These are phyloP conservation scores for Phytopythium kandeliae DNA, from an alignment of 352 stramenopile genomes.

Conservation along the genomic window DNA sequence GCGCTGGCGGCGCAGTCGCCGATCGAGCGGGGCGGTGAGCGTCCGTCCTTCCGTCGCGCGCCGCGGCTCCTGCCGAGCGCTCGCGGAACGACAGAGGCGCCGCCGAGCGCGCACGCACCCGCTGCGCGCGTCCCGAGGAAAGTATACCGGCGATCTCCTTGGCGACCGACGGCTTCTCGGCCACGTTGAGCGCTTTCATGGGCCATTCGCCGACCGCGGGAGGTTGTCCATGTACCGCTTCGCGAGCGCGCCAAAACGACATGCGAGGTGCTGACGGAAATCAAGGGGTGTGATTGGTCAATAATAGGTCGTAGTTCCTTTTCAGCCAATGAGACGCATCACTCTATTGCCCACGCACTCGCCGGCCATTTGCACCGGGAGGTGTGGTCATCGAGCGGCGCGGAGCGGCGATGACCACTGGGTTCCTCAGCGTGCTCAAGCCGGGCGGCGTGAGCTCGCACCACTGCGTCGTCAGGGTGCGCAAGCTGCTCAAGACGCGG, in stretches of 20 bases:
- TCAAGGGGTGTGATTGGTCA: conserved; percentile 10
- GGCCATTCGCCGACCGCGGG: conserved; percentile 5
- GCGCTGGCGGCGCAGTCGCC: conserved; percentile 44
- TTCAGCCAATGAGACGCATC: conserved; percentile 10
- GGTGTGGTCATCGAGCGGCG: too few species aligned
- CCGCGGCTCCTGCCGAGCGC: too few species aligned
- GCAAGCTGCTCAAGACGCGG: conserved; percentile 64
- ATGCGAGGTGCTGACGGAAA: not conserved
- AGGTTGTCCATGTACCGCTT: conserved; percentile 8
- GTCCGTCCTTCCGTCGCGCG: too few species aligned
- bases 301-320: not conserved
- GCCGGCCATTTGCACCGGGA: too few species aligned
- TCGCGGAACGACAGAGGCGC: too few species aligned
- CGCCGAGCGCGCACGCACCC: conserved; percentile 31
- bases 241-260: conserved; percentile 1
- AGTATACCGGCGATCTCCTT: conserved; percentile 96
- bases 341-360: not conserved
- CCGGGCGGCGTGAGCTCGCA: conserved; percentile 72
- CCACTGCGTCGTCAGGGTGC: conserved; percentile 60
- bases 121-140: conserved; percentile 47
- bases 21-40: not conserved
- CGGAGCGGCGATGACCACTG: conserved; percentile 12
- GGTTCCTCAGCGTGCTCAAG: conserved; percentile 84
- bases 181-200: conserved; percentile 95
- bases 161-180: conserved; percentile 99